Percentiles rank a stretch among this genome's conserved stretches.
These are phyloP conservation scores for Pochonia chlamydosporia DNA, from an alignment of 2,329 filamentous ascomycete species.

Conservation along the genomic window DNA sequence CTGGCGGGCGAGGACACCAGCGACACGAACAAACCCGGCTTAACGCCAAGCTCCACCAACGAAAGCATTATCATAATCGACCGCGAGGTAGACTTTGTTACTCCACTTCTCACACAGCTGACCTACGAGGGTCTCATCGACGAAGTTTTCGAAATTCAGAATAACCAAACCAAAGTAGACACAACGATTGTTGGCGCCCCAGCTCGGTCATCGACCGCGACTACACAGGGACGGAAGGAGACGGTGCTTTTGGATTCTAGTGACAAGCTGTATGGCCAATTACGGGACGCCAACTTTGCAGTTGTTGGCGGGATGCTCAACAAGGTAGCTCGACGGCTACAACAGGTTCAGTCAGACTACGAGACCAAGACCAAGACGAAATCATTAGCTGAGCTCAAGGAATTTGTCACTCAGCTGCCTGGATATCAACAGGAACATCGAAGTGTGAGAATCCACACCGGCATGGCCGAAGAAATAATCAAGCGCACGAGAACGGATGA, in stretches of 20 bases:
- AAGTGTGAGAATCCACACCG: slow-evolving; percentile 86
- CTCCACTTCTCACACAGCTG: slow-evolving; percentile 84
- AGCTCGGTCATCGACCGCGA: slow-evolving; percentile 52
- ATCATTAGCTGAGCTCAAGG: slow-evolving; percentile 83
- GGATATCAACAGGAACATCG: slow-evolving; percentile 90
- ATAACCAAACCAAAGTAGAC: slow-evolving; percentile 91
- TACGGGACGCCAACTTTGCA: slow-evolving; percentile 91
- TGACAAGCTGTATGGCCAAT: slow-evolving; percentile 80
- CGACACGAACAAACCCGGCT: slow-evolving; percentile 55
- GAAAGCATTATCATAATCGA: slow-evolving; percentile 95
- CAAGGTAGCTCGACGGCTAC: slow-evolving; percentile 80
- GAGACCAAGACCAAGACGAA: slow-evolving; percentile 85
- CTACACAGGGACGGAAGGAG: slow-evolving; percentile 63
- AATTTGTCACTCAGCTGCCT: slow-evolving; percentile 91
- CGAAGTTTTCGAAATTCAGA: slow-evolving; percentile 83
- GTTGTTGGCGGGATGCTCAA: slow-evolving; percentile 87
- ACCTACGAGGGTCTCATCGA: slow-evolving; percentile 97
- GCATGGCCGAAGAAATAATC: slow-evolving; percentile 90
- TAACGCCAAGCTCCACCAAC: slow-evolving; percentile 79
- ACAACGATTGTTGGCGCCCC: slow-evolving; percentile 79
- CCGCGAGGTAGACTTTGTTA: slow-evolving; percentile 89
- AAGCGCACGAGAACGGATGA: slow-evolving; percentile 84
- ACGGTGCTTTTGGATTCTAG: slow-evolving; percentile 85
- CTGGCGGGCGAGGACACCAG: slow-evolving; percentile 69
- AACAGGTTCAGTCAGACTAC: slow-evolving; percentile 77